phyloP scores from a whole-genome alignment of 2,329 filamentous ascomycete species.

The Colletotrichum brevisporum region DNA sequence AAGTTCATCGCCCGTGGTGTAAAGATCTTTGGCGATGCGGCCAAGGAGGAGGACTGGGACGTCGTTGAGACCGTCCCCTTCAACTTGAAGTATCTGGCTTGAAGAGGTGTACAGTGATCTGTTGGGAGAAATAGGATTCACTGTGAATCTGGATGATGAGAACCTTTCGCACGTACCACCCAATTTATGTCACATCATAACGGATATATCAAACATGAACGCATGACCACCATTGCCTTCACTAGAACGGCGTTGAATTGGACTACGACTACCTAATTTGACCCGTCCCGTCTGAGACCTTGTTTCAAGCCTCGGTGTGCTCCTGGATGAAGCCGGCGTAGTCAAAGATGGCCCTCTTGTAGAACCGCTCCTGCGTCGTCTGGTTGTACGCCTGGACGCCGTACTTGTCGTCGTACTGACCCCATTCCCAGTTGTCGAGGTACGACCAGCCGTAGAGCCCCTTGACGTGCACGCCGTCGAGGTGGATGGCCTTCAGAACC shows the following conservation, averaged over 20 bases:
- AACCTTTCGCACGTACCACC: not conserved
- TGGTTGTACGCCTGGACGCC: constrained; percentile 70
- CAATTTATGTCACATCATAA: too few species aligned
- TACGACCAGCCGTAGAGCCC: constrained; percentile 68
- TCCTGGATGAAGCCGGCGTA: constrained; percentile 63
- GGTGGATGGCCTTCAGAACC: constrained; percentile 67
- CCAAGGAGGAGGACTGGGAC: constrained; percentile 45
- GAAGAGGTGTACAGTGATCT: not conserved
- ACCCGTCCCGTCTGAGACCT: too few species aligned
- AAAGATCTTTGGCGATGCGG: constrained; percentile 45
- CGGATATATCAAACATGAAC: too few species aligned
- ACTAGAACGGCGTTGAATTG: too few species aligned
- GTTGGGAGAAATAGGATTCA: too few species aligned
- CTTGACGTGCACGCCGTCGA: constrained; percentile 68
- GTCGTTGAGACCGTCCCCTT: constrained; percentile 41
- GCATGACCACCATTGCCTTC: too few species aligned
- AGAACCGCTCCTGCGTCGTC: constrained; percentile 64
- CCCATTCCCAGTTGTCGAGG: constrained; percentile 62
- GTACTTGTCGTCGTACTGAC: constrained; percentile 60
- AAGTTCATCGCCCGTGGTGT: constrained; percentile 44
- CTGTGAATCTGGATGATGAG: not conserved
- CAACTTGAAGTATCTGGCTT: constrained; percentile 29
- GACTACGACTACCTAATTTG: too few species aligned
- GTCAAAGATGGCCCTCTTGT: constrained; percentile 72
- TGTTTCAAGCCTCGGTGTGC: not conserved